Conservation (phyloP, 768 basidiomycete genomes). For the Gymnopilus junonius region DNA sequence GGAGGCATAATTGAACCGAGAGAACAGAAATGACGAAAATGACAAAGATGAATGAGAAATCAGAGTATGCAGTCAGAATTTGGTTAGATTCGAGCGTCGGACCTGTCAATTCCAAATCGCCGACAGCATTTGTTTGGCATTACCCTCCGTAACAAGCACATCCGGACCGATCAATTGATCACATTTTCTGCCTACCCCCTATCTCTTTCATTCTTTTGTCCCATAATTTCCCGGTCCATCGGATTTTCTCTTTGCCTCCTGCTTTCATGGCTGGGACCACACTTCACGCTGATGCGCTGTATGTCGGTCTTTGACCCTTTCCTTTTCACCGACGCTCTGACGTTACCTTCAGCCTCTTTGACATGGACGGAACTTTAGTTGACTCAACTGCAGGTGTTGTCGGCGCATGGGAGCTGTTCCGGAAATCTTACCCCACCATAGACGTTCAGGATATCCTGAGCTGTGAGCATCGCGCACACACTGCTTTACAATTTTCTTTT, state of each 20-base stretch:
- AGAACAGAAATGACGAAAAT: slow-evolving; percentile 12
- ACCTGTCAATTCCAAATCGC: slow-evolving; percentile 23
- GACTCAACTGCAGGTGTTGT: slow-evolving; percentile 84
- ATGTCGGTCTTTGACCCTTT: slow-evolving; percentile 23
- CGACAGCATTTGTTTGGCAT: slow-evolving; percentile 43
- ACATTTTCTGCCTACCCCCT: slow-evolving; percentile 8
- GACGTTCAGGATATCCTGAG: slow-evolving; percentile 65
- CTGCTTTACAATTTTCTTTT: slow-evolving; percentile 10
- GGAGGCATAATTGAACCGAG: slow-evolving; percentile 65
- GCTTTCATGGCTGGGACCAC: slow-evolving; percentile 38
- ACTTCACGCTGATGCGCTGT: slow-evolving; percentile 49
- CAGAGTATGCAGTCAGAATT: slow-evolving; percentile 3
- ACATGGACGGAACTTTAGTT: slow-evolving; percentile 84
- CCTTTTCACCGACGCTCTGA: slow-evolving; percentile 22
- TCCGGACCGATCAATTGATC: slow-evolving; percentile 13
- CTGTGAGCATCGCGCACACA: slow-evolving; percentile 46
- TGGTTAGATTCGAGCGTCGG: slow-evolving; percentile 22
- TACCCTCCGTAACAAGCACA: slow-evolving; percentile 40
- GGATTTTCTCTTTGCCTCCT: slow-evolving; percentile 10
- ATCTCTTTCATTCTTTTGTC: not conserved
- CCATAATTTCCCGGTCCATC: slow-evolving; percentile 12
- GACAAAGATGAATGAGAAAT: slow-evolving; percentile 12
- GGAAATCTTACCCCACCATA: slow-evolving; percentile 66
- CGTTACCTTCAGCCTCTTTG: slow-evolving; percentile 59
- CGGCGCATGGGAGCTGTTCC: slow-evolving; percentile 84